phyloP scores from a whole-genome alignment of 306 rosid species.

The Canavalia gladiata region DNA sequence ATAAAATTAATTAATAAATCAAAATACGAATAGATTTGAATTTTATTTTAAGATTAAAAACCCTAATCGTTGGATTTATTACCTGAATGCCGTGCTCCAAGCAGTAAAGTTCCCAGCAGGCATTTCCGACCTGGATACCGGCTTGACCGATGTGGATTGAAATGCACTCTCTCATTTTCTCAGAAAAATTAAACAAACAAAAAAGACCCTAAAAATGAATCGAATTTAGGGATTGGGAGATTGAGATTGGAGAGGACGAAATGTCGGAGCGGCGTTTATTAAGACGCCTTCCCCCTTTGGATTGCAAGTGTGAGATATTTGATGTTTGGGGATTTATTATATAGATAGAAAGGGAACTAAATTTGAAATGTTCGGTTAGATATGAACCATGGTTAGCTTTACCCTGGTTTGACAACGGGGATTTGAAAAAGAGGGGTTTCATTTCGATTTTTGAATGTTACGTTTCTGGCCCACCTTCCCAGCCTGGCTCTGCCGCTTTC shows the following conservation, averaged over 20 bases:
- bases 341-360: conserved; percentile 2
- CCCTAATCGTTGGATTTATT: not conserved
- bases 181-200: not conserved
- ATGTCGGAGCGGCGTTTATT: conserved; percentile 64
- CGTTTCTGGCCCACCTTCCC: conserved; percentile 38
- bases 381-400: conserved; percentile 52
- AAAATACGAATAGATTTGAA: not conserved
- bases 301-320: not conserved
- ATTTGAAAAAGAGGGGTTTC: not conserved
- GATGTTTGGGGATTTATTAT: not conserved
- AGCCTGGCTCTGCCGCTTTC: conserved; percentile 28
- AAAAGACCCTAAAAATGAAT: not conserved
- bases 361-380: conserved; percentile 54
- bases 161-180: conserved; percentile 89
- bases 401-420: conserved; percentile 52
- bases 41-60: not conserved
- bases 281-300: conserved; percentile 68
- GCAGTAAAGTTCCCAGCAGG: conserved; percentile 92
- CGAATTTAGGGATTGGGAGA: not conserved
- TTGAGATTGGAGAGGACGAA: too few species aligned
- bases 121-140: conserved; percentile 87
- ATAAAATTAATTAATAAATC: not conserved
- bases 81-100: conserved; percentile 86
- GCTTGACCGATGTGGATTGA: conserved; percentile 91
- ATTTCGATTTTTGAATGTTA: not conserved